These are phyloP conservation scores for Silene coronaria DNA, from an alignment of 179 eudicot species.

Conservation along the genomic window DNA sequence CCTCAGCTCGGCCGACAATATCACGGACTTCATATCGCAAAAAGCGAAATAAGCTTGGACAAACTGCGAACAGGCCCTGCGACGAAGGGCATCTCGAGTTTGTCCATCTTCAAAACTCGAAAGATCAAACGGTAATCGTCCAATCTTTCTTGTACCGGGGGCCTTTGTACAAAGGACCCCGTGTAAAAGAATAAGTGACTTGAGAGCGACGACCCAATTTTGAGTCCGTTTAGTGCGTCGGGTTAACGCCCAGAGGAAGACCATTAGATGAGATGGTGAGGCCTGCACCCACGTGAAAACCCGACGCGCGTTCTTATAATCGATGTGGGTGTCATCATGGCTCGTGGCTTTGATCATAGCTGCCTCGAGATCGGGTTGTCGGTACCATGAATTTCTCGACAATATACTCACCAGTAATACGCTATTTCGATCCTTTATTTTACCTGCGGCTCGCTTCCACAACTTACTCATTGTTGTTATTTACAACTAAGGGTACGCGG, in stretches of 20 bases:
- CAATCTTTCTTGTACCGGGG: too few relatives aligned
- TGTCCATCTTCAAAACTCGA: too few relatives aligned
- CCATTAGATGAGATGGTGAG: conserved; percentile 35
- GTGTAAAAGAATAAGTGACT: conserved; percentile 60
- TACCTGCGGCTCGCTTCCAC: conserved; percentile 55
- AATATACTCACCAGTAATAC: conserved; percentile 31
- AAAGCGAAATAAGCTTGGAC: conserved; percentile 36
- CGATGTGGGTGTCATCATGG: conserved; percentile 49
- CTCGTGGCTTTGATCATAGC: conserved; percentile 66
- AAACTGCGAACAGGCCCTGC: conserved; percentile 30
- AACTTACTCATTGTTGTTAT: conserved; percentile 35
- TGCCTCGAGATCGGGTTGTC: conserved; percentile 57
- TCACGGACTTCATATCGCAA: conserved; percentile 28
- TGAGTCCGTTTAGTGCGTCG: conserved; percentile 42
- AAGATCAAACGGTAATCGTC: too few relatives aligned
- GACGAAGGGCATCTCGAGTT: too few relatives aligned
- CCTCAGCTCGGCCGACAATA: conserved; percentile 22
- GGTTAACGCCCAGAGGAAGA: conserved; percentile 46
- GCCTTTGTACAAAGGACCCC: conserved; percentile 33
- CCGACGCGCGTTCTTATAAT: conserved; percentile 38
- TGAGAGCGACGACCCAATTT: conserved; percentile 17
- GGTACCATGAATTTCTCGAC: conserved; percentile 27
- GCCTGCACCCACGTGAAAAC: conserved; percentile 50
- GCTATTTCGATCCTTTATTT: conserved; percentile 62
- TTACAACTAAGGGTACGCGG: background rate